These are phyloP conservation scores for Phlebopus sp. DNA, from an alignment of 1,284 basidiomycete genomes.

Conservation along the genomic window DNA sequence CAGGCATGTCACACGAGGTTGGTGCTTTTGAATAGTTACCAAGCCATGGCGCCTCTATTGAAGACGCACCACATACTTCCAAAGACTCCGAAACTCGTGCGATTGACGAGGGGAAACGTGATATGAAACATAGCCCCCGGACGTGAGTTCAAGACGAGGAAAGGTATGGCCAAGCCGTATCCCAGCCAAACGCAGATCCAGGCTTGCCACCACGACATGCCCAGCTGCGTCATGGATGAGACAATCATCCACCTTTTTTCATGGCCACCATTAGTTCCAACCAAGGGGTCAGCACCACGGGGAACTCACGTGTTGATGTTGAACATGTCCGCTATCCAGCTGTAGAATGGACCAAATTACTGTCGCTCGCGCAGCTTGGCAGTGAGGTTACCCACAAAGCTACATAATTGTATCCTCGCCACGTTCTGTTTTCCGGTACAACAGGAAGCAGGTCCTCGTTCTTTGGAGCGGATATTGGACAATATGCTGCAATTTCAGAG, in stretches of 20 bases:
- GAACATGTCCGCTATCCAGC: constrained; percentile 81
- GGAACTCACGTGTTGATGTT: constrained; percentile 72
- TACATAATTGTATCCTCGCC: constrained; percentile 61
- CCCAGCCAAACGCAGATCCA: constrained; percentile 80
- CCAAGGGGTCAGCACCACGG: constrained; percentile 5
- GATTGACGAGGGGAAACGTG: constrained; percentile 77
- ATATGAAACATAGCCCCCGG: constrained; percentile 78
- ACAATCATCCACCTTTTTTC: constrained; percentile 70
- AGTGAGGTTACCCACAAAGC: constrained; percentile 50
- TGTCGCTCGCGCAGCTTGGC: background rate
- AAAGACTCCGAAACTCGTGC: constrained; percentile 79
- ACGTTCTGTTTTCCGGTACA: constrained; percentile 52
- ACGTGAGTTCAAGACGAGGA: constrained; percentile 79
- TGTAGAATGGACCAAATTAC: constrained; percentile 25
- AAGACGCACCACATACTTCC: constrained; percentile 83
- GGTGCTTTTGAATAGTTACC: constrained; percentile 38
- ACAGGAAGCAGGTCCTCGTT: constrained; percentile 68
- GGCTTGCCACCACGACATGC: constrained; percentile 81
- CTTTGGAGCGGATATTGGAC: constrained; percentile 34
- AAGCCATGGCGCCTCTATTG: constrained; percentile 77
- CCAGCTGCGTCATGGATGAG: constrained; percentile 72
- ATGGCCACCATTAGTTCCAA: constrained; percentile 2
- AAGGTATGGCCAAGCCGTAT: constrained; percentile 68
- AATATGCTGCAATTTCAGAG: constrained; percentile 28
- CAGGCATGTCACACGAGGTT: constrained; percentile 18